These are phyloP conservation scores for Stephania yunnanensis DNA, from an alignment of 164 flowering plant species.

Conservation along the genomic window DNA sequence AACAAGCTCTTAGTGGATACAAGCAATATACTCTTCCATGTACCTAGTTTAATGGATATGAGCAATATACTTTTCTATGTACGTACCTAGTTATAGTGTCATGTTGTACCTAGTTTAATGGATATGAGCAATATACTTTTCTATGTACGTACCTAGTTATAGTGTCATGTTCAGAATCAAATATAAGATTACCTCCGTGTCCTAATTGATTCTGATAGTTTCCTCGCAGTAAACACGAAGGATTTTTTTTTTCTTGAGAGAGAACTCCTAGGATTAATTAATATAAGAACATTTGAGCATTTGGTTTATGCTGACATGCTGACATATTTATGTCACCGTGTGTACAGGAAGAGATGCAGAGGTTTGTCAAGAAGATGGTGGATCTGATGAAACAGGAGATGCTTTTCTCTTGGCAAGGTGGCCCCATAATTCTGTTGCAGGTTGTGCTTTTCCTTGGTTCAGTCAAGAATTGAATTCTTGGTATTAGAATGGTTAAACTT, in stretches of 20 bases:
- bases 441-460: conserved; percentile 27
- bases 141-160: not conserved
- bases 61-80: no score
- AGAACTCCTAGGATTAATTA: no score
- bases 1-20: not conserved
- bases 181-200: not conserved
- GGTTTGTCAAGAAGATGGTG: conserved; percentile 72
- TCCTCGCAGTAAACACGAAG: not conserved
- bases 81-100: no score
- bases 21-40: not conserved
- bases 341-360: conserved; percentile 77
- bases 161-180: not conserved
- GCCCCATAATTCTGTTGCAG: conserved; percentile 92
- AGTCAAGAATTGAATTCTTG: not conserved
- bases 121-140: not conserved
- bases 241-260: no score
- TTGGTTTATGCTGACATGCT: not conserved
- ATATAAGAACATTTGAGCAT: not conserved
- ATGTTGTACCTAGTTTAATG: not conserved
- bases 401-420: conserved; percentile 96
- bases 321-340: not conserved
- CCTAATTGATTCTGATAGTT: not conserved
- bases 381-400: conserved; percentile 70
- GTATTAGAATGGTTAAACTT: not conserved
- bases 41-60: no score